A percentile compares a stretch with the other conserved stretches of the same genome.
phyloP scores from a whole-genome alignment of 805 yeast species.

The Saccharomycopsis sp. region DNA sequence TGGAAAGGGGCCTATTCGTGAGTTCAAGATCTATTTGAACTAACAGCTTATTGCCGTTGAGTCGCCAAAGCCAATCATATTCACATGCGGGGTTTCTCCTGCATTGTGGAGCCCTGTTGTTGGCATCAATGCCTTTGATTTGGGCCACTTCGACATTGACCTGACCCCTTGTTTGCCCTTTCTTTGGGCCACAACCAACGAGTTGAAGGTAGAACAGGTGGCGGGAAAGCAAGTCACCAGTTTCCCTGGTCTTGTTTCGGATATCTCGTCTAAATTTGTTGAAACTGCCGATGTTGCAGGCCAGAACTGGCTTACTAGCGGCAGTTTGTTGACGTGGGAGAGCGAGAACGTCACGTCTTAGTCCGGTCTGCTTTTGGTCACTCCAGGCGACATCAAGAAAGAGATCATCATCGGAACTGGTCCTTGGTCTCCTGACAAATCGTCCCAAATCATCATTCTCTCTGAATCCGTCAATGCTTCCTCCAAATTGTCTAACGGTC shows the following conservation, averaged over 20 bases:
- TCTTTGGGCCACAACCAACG: conserved; percentile 45
- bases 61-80: conserved; percentile 65
- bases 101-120: too few relatives aligned
- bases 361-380: conserved; percentile 3
- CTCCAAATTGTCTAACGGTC: neutral
- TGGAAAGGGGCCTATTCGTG: conserved; percentile 71
- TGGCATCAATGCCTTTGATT: conserved; percentile 63
- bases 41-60: conserved; percentile 52
- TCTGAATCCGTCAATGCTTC: conserved; percentile 4
- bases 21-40: conserved; percentile 53
- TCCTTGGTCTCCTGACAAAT: conserved; percentile 4
- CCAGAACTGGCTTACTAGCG: conserved; percentile 26
- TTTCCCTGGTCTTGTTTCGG: conserved; percentile 23
- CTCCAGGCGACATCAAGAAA: neutral
- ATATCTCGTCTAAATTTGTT: too few relatives aligned
- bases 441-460: conserved; percentile 8
- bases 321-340: conserved; percentile 16
- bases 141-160: conserved; percentile 62
- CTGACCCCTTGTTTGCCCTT: conserved; percentile 60
- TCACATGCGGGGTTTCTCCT: conserved; percentile 76
- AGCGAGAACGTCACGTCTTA: conserved; percentile 7
- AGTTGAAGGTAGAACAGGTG: conserved; percentile 41
- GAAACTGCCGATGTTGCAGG: conserved; percentile 15
- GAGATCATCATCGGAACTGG: conserved; percentile 11
- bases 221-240: conserved; percentile 38